phyloP scores from a whole-genome alignment of 495 filamentous ascomycete genomes.

The Hypoxylon lienhwacheense region DNA sequence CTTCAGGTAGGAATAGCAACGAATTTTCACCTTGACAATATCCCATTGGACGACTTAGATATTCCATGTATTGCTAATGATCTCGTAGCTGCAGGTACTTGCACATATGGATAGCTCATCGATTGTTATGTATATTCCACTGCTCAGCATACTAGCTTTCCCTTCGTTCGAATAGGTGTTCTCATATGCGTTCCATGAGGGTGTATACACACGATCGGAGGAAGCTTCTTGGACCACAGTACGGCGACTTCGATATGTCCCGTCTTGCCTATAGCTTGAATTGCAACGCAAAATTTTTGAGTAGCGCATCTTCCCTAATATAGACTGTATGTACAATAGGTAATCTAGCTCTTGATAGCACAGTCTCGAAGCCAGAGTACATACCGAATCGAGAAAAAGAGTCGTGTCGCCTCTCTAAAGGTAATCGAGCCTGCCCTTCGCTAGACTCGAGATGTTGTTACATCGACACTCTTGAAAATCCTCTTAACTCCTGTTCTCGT shows the following conservation, averaged over 20 bases:
- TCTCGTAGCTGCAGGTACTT: not conserved
- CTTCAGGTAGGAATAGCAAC: conserved; percentile 11
- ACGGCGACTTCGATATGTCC: not conserved
- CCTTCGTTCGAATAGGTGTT: conserved; percentile 4
- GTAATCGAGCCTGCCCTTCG: conserved; percentile 10
- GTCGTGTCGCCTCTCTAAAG: conserved; percentile 4
- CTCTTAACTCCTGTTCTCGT: conserved; percentile 18
- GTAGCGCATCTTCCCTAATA: conserved; percentile 9
- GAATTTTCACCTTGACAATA: conserved; percentile 13
- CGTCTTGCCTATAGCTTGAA: not conserved
- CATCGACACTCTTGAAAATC: conserved; percentile 3
- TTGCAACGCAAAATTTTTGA: not conserved
- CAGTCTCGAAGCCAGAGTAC: conserved; percentile 8
- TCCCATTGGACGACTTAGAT: not conserved
- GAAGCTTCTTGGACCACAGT: not conserved
- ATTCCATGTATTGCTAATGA: not conserved
- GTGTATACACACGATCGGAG: conserved; percentile 11
- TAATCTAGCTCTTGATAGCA: not conserved
- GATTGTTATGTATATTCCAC: conserved; percentile 4
- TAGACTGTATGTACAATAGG: conserved; percentile 8
- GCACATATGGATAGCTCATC: conserved; percentile 1
- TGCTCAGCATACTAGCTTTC: not conserved
- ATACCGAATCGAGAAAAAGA: conserved; percentile 4
- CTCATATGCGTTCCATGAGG: not conserved
- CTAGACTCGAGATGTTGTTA: conserved; percentile 2